Percentiles rank a stretch among this genome's conserved stretches.
Evolutionary conservation across 371 early-diverging fungal genomes (phyloP).

Genomic region (Chytridium lagenaria): DNA sequence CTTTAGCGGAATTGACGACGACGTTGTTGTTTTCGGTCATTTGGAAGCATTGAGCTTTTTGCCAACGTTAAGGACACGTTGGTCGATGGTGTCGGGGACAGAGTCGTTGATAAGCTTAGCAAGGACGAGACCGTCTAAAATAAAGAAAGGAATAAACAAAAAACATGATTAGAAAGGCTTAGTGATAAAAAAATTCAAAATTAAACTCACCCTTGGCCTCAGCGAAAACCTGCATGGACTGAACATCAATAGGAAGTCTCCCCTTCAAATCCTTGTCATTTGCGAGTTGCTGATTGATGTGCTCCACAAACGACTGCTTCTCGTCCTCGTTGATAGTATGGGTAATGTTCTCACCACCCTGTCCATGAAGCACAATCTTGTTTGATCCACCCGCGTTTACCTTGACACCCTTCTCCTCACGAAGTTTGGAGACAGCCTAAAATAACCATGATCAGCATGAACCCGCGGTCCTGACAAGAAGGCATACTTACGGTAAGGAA

Average conservation of each 20-base stretch:
- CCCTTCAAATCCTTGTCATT: conserved; percentile 81
- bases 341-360: conserved; percentile 77
- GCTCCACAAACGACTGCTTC: conserved; percentile 89
- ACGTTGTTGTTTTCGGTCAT: conserved; percentile 98
- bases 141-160: not conserved
- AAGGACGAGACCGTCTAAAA: conserved; percentile 86
- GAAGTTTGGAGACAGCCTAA: conserved; percentile 45
- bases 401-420: conserved; percentile 50
- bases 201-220: conserved; percentile 74
- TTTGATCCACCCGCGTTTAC: conserved; percentile 59
- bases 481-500: conserved; percentile 51
- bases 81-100: conserved; percentile 96
- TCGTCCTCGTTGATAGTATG: conserved; percentile 98
- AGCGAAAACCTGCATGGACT: conserved; percentile 93
- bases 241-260: conserved; percentile 88
- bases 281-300: conserved; percentile 87
- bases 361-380: conserved; percentile 86
- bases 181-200: not conserved
- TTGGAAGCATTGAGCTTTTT: conserved; percentile 88
- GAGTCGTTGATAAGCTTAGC: conserved; percentile 97
- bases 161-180: not conserved
- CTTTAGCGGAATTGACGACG: conserved; percentile 96
- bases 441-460: not conserved
- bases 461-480: not conserved
- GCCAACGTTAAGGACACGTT: conserved; percentile 91